Base-by-base conservation (phyloP, 352 stramenopile genomes). In the Pilasporangium apinafurcum region DNA sequence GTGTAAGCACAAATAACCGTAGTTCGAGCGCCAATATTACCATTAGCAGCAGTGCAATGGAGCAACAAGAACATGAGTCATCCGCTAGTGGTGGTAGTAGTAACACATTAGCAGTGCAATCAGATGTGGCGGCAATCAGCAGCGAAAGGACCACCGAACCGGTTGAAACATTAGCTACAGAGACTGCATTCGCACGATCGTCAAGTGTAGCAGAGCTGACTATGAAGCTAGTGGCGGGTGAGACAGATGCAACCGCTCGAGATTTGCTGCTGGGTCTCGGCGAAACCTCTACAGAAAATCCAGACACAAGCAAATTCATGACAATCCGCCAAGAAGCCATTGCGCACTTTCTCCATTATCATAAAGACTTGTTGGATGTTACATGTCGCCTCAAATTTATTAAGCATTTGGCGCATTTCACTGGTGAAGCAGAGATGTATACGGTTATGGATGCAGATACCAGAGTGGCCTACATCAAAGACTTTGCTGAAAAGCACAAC, bases 391-490 rank as follows among this genome's bases (percentile, higher is more conserved):
- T 68, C 24, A 51, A 42, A 6, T 71, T 80, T 18, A 68, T 76
- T 31, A 62, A 71, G 27, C 61, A 76, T 46, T 47, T 80, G 7
- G 56, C 56, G 2, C 47, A 59, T 20, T 26, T 61, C 8, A 37
- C 44, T 8, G 61, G 63, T 12, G 63, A 76, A 28, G 57, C 63
- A 1, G 59, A 75, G 42, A 68, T 71, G 51, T 80, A 74, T 31
- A 31, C 60, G 8, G 60, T 68, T 31, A 81, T 81, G 68, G 59
- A 69, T 46, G 59, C 66, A 32, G 51, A 62, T 37, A 71, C 59
- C 4, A 55, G 65, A 7, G 44, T 78, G 13, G 62, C 71, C 51
- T 75, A 66, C 49, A 59, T 73, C 43, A 76, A 69, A 37, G 57
- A 69, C 29, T 77, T 80, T 49, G 51, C 33, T 0, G 30, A 42